These are phyloP conservation scores for Ceratocystis huliohia DNA, from an alignment of 2,329 filamentous ascomycete genomes.

Conservation along the genomic window DNA sequence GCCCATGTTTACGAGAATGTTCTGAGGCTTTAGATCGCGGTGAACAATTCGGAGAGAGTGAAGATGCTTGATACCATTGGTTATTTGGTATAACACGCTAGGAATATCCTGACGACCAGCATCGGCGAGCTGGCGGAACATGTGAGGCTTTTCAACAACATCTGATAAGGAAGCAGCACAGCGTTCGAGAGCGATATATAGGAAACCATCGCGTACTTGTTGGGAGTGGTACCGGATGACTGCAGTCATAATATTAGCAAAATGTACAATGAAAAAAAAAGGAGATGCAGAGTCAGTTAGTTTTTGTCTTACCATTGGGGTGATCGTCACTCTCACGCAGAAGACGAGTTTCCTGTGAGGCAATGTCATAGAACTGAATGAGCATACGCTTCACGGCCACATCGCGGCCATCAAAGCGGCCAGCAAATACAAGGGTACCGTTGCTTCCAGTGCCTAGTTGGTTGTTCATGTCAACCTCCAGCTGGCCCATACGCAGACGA, in stretches of 20 bases:
- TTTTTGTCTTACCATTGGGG: conserved; percentile 50
- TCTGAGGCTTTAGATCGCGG: conserved; percentile 93
- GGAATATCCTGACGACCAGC: conserved; percentile 65
- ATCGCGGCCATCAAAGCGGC: conserved; percentile 83
- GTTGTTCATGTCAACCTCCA: conserved; percentile 51
- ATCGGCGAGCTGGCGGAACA: conserved; percentile 55
- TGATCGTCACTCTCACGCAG: conserved; percentile 91
- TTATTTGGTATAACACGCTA: conserved; percentile 74
- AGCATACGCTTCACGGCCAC: conserved; percentile 97
- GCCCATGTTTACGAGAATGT: conserved; percentile 73
- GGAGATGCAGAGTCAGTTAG: not conserved
- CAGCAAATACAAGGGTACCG: conserved; percentile 89
- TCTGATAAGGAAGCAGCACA: conserved; percentile 91
- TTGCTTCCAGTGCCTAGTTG: conserved; percentile 74
- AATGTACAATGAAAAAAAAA: not conserved
- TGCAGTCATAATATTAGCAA: conserved; percentile 28
- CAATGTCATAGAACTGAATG: conserved; percentile 89
- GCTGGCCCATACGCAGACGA: conserved; percentile 48
- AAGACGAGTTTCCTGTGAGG: conserved; percentile 82
- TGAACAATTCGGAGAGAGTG: conserved; percentile 92
- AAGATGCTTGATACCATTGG: conserved; percentile 74
- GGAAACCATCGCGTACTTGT: conserved; percentile 73
- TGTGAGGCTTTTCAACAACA: conserved; percentile 62
- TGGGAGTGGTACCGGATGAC: conserved; percentile 95
- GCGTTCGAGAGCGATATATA: conserved; percentile 91